A percentile compares a stretch with the other conserved stretches of the same genome.
phyloP scores from a whole-genome alignment of 1,284 basidiomycete genomes.

The Ustilago loliicola region DNA sequence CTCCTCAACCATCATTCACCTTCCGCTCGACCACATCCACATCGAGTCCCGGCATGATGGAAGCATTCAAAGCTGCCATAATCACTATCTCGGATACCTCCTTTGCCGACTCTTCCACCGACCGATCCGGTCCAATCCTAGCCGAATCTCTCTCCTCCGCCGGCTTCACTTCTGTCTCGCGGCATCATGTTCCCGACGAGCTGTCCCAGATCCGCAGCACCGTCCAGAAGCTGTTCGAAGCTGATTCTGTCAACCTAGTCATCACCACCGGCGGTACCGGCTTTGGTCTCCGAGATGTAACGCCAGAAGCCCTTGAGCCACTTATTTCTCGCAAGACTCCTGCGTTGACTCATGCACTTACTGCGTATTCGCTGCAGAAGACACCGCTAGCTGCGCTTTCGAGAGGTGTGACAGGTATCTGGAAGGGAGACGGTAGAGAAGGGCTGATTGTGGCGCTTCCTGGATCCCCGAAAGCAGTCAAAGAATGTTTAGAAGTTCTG shows the following conservation, averaged over 20 bases:
- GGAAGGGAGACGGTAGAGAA: slow-evolving; percentile 59
- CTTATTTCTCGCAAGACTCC: slow-evolving; percentile 81
- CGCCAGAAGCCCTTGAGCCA: slow-evolving; percentile 82
- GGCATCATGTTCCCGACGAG: slow-evolving; percentile 49
- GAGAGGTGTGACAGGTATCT: slow-evolving; percentile 82
- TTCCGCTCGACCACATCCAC: background rate
- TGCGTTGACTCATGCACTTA: slow-evolving; percentile 82
- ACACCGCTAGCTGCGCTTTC: slow-evolving; percentile 86
- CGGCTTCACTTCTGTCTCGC: slow-evolving; percentile 19
- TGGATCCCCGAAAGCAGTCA: slow-evolving; percentile 85
- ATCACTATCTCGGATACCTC: slow-evolving; percentile 60
- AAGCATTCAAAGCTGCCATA: slow-evolving; percentile 20
- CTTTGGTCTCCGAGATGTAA: slow-evolving; percentile 82
- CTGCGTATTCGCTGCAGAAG: slow-evolving; percentile 78
- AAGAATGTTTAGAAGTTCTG: slow-evolving; percentile 80
- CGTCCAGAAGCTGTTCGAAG: slow-evolving; percentile 26
- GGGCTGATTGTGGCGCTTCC: slow-evolving; percentile 84
- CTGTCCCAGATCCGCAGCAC: slow-evolving; percentile 3
- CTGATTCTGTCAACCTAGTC: slow-evolving; percentile 31
- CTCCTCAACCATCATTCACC: background rate
- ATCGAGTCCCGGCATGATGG: background rate
- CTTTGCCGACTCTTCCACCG: slow-evolving; percentile 23
- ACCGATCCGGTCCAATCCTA: slow-evolving; percentile 57
- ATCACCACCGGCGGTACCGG: slow-evolving; percentile 89
- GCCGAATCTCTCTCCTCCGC: slow-evolving; percentile 7